Evolutionary conservation across 345 rosid species (phyloP).

Genomic region (Bretschneidera sinensis): DNA sequence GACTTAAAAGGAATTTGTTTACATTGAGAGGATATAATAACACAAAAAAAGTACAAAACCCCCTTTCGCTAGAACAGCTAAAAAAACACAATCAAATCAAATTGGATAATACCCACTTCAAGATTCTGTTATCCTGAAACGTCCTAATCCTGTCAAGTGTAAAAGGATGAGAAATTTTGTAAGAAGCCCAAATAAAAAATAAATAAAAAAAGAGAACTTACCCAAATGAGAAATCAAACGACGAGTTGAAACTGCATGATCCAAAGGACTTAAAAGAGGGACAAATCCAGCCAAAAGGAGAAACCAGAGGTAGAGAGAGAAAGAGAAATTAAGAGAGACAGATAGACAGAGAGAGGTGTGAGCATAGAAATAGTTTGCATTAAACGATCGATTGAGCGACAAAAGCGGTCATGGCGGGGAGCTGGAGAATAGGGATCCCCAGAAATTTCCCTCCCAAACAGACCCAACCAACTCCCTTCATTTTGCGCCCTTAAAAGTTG

Average conservation of each 20-base stretch:
- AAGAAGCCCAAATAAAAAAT: neutral
- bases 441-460: neutral
- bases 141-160: no score
- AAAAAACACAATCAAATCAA: slow-evolving; percentile 1
- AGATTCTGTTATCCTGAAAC: neutral
- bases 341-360: slow-evolving; percentile 17
- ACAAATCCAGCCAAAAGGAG: slow-evolving; percentile 16
- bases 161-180: neutral
- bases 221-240: slow-evolving; percentile 38
- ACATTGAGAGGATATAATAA: no score
- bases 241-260: slow-evolving; percentile 22
- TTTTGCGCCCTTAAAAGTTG: neutral
- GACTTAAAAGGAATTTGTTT: no score
- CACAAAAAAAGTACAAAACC: neutral
- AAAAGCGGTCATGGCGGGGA: slow-evolving; percentile 41
- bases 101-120: neutral
- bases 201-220: slow-evolving; percentile 16
- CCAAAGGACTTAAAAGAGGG: slow-evolving; percentile 19
- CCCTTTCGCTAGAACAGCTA: no score
- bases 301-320: slow-evolving; percentile 11
- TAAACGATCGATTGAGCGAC: slow-evolving; percentile 46
- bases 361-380: slow-evolving; percentile 36
- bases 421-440: slow-evolving; percentile 41
- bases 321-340: slow-evolving; percentile 15
- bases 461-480: neutral